Evolutionary conservation across 495 filamentous ascomycete species (phyloP), one percentile per base, ranked within the genome.

Genomic region (Evernia prunastri): DNA sequence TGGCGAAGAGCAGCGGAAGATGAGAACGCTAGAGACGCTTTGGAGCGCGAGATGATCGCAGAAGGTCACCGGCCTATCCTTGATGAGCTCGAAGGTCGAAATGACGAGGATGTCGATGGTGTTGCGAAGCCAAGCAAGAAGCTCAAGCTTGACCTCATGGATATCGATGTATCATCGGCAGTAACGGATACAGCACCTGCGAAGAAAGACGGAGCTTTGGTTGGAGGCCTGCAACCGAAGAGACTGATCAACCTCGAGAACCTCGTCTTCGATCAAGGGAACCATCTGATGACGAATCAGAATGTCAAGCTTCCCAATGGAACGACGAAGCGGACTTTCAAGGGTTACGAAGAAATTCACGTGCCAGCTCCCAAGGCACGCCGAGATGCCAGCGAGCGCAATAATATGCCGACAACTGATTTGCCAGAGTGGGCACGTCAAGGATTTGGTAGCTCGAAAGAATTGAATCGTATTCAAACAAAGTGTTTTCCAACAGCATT

Each of bases 271-370:
- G 93, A 97, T 69, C 94, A 97, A 73, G 94, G 94, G 20, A 97
- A 96, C 68, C 94, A 99, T 78, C 80, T 97, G 23, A 97, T 97
- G 92, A 96, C 95, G 13, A 97, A 99, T 69, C 87, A 91, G 4
- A 96, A 89, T 73, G 92, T 97, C 56, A 90, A 89, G 66, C 82
- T 97, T n/a, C 94, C 94, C 1, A 89, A 96, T 70, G 94, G 95
- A 31, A 96, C 95, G 2, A 96, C 88, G 0, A 96, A 97, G 74
- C 84, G 91, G 17, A 90, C 89, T 0, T 96, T 96, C 77, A 97
- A 97, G 75, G 94, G 95, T 35, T 99, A 97, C 66, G 94, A 97
- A 74, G 94, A 99, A 72, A 96, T 97, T 63, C 94, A 97, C 71
- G 91, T 99, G 20, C 94, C 95, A 3, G 84, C 90, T 9, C 94